These are phyloP conservation scores for Casuarina cunninghamiana DNA, from an alignment of 306 rosid genomes.

Conservation along the genomic window DNA sequence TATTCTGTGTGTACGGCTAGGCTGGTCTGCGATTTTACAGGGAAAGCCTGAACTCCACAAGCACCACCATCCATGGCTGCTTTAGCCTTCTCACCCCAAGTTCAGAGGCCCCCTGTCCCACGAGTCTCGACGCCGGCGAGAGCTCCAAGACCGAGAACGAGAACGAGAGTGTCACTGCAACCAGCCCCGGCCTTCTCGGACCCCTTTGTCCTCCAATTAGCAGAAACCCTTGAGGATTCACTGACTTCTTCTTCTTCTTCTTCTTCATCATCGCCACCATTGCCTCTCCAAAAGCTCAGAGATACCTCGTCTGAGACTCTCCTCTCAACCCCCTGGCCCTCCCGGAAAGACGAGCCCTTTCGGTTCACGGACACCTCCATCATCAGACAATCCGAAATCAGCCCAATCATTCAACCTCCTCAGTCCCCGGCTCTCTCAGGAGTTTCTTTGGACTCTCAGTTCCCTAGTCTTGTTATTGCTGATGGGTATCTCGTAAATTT, in stretches of 20 bases:
- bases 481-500: constrained; percentile 51
- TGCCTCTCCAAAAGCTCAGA: constrained; percentile 70
- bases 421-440: constrained; percentile 2
- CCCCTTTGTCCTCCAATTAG: constrained; percentile 84
- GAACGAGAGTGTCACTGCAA: constrained; percentile 35
- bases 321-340: constrained; percentile 89
- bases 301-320: constrained; percentile 58
- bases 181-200: constrained; percentile 51
- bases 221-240: constrained; percentile 84
- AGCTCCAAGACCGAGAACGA: constrained; percentile 24
- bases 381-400: constrained; percentile 61
- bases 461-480: constrained; percentile 45
- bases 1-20: background rate
- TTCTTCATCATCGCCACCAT: constrained; percentile 30
- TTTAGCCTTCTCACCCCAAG: constrained; percentile 44
- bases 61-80: constrained; percentile 40
- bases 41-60: background rate
- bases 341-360: constrained; percentile 82
- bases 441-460: constrained; percentile 20
- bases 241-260: constrained; percentile 52
- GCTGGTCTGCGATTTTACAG: background rate
- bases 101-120: constrained; percentile 36
- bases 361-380: constrained; percentile 86
- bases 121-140: constrained; percentile 20
- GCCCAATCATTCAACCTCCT: constrained; percentile 53